phyloP scores from a whole-genome alignment of 192 early-diverging fungal genomes.

The Linnemannia schmuckeri region DNA sequence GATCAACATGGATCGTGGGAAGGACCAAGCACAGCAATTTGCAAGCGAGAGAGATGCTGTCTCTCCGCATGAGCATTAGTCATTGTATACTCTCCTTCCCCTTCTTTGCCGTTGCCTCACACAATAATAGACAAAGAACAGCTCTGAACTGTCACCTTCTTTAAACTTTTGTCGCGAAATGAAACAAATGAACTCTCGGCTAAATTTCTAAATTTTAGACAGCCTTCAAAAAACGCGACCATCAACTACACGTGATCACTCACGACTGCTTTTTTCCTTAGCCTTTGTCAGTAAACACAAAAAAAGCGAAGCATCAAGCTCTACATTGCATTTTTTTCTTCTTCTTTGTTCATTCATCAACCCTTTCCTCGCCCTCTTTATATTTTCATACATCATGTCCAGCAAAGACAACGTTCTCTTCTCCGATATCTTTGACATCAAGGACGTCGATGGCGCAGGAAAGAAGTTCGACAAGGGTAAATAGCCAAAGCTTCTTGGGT shows the following conservation, averaged over 20 bases:
- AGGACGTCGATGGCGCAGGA: constrained; percentile 89
- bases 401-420: constrained; percentile 87
- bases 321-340: not conserved
- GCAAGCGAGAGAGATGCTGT: constrained; percentile 10
- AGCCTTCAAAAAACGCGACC: too few species aligned
- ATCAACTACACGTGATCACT: not conserved
- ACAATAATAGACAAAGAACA: not conserved
- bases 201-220: too few species aligned
- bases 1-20: constrained; percentile 66
- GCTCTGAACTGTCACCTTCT: too few species aligned
- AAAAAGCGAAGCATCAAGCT: constrained; percentile 11
- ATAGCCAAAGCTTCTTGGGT: too few species aligned
- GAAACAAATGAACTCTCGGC: too few species aligned
- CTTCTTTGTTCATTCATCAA: not conserved
- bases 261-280: not conserved
- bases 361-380: not conserved
- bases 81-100: not conserved
- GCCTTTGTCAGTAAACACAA: constrained; percentile 1
- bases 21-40: constrained; percentile 52
- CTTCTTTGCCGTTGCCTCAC: not conserved
- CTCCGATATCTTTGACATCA: constrained; percentile 89
- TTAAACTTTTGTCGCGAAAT: too few species aligned
- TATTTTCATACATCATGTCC: constrained; percentile 58
- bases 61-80: not conserved
- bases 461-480: constrained; percentile 96